phyloP scores from a whole-genome alignment of 345 rosid species.

The Hibiscus trionum region DNA sequence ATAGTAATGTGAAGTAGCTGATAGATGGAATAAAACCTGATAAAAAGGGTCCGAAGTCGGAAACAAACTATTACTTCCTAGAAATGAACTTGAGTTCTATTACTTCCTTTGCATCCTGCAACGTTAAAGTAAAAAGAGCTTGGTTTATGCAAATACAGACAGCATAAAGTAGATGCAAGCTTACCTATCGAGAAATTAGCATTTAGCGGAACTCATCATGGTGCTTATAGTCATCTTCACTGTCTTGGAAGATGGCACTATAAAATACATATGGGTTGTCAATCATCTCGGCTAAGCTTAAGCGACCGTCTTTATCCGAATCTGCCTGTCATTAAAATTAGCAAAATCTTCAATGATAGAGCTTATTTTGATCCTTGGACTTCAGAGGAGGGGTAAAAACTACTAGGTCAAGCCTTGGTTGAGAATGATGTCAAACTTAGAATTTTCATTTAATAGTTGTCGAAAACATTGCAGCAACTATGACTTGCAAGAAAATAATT shows the following conservation, averaged over 20 bases:
- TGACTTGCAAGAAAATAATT: neutral
- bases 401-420: neutral
- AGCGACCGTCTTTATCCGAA: conserved; percentile 66
- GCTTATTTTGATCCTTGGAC: neutral
- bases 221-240: conserved; percentile 51
- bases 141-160: neutral
- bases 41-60: neutral
- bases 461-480: neutral
- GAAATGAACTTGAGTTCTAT: conserved; percentile 3
- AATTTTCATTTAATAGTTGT: neutral
- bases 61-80: neutral
- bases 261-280: conserved; percentile 92
- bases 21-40: neutral
- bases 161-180: neutral
- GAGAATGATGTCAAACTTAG: neutral
- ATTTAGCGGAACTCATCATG: conserved; percentile 89
- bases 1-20: neutral
- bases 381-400: no score
- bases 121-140: neutral
- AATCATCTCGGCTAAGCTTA: conserved; percentile 76
- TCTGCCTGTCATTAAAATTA: conserved; percentile 63
- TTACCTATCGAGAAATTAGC: conserved; percentile 28
- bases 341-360: neutral
- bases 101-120: neutral
- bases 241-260: conserved; percentile 73